Base-by-base conservation (phyloP, 805 yeast species). In the Lipomyces mesembrius region DNA sequence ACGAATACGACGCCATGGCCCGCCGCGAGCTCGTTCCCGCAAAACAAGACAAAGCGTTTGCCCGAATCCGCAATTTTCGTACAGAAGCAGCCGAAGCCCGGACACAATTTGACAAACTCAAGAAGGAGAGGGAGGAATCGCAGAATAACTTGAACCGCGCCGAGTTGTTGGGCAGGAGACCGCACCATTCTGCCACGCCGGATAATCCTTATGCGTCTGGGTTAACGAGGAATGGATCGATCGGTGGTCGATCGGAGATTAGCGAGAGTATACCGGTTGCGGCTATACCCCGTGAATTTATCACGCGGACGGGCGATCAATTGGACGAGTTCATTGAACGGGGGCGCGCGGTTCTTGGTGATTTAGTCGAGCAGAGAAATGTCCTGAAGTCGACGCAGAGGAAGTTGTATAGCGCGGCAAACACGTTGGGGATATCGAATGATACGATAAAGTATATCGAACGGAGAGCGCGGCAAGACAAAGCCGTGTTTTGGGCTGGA, bases 271-370 rank as follows among this genome's bases (percentile, higher is more conserved):
- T 70, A 51, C 70, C 73, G n/a, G 67, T 63, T 12, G 62, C 66
- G 12, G 69, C 67, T 46, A 59, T 68, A 12, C 98, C 95, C 74
- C 83, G 83, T 57, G 84, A 84, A 57, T 83, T 79, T 27, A 64
- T 81, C 59, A 83, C 83, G 39, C 81, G 90, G 64, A 92, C 97
- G 0, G 87, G 90, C 54, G 87, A 87, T 63, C 97, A 91, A 75
- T 80, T 95, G 68, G 99, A 95, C 76, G 92, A 91, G 71, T 91
- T 95, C 54, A 77, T 95, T 55, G 98, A 91, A 74, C 89, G 91
- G 88, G 98, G 98, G 1, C 86, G 89, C 67, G 84, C 84, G 59
- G 91, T 97, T 1, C 85, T 92, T 71, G 96, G 90, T 60, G 97
- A 93, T 75, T 81, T 95, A 27, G 89, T 90, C 22, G 92, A 89